Conservation (phyloP, 176 grass and related monocot genomes). For the Aegilops longissima region DNA sequence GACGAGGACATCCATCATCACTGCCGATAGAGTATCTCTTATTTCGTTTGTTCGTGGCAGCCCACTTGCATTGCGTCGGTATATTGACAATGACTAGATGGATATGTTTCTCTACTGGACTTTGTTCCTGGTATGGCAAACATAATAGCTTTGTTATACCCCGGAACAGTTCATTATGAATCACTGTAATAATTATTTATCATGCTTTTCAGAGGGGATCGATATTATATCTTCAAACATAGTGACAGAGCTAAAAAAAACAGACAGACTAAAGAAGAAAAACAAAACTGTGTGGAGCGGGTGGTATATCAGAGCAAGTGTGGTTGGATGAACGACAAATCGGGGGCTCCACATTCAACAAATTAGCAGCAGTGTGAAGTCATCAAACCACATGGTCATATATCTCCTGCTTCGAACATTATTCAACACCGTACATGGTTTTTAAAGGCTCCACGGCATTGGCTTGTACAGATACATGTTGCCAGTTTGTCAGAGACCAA, state of each 20-base stretch:
- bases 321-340: background rate
- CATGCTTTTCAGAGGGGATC: background rate
- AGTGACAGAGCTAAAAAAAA: background rate
- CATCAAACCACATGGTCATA: background rate
- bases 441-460: background rate
- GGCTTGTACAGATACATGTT: background rate
- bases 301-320: background rate
- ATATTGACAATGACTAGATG: background rate
- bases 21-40: background rate
- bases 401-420: background rate
- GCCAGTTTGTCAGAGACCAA: background rate
- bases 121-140: background rate
- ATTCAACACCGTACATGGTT: background rate
- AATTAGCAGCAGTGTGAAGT: background rate
- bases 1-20: background rate
- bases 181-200: too few species aligned
- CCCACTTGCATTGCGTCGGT: conserved; percentile 1
- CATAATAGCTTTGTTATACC: background rate
- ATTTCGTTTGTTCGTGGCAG: conserved; percentile 1
- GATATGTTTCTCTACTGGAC: background rate
- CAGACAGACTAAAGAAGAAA: background rate
- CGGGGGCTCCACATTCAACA: background rate
- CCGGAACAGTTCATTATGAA: too few species aligned
- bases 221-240: background rate
- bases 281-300: background rate